Base-by-base conservation (phyloP, 345 rosid species). In the Aquilaria malaccensis region DNA sequence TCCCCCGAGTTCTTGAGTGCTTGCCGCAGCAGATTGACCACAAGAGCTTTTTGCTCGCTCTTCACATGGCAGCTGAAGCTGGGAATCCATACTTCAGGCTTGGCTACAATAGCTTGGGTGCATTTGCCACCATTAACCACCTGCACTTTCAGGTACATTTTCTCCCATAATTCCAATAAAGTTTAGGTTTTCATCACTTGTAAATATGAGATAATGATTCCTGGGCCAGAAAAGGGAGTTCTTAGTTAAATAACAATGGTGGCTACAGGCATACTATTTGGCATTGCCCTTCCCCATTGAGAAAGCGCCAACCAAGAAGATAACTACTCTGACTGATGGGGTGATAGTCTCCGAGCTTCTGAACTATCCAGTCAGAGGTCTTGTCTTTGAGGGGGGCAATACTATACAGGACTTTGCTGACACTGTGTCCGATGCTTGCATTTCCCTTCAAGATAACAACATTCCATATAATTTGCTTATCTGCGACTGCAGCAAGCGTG, bases 21-120 rank as follows among this genome's bases (percentile, higher is more conserved):
- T 73, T 90, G 74, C 99, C 99, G 12, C 99, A 94, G 80, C 88
- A 85, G 85, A 90, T 94, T 41, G 97, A 94, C 72, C 86, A 67
- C 52, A 76, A 88, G 56, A 90, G 88, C 85, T 80, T 94, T 52
- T 64, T 88, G 76, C 96, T 94, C 54, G 96, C 97, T 0, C 77
- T 90, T 58, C 58, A 80, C 77, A 90, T 90, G 97, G 93, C 96
- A 1, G 70, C 55, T 61, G 97, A 94, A 72, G 96, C 89, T 32
- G 85, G 78, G 57, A 86, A 82, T 76, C 96, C 89, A 0, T 76
- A 80, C 76, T 94, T 94, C 72, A 82, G 99, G 6, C 64, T 94
- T 67, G 99, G 99, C 53, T 90, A 94, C 83, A 94, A 94, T 66
- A 94, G 99, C 75, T 80, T 94, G 77, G 96, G 97, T 52, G 96